Base-by-base conservation (phyloP, 768 basidiomycete species). In the Strobilomyces dryophilus region DNA sequence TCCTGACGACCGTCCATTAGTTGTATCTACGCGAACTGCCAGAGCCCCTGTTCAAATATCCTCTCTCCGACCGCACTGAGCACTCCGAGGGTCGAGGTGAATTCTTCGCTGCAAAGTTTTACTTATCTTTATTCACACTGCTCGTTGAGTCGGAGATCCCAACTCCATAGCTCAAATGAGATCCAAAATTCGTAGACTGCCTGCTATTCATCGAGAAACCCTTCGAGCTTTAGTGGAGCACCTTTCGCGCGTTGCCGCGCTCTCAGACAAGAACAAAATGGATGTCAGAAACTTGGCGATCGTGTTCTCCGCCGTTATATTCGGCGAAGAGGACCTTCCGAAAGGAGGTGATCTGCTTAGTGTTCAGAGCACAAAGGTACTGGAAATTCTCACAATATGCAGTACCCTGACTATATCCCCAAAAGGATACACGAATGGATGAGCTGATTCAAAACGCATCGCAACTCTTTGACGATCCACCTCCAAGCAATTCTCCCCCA, bases 271-370 rank as follows among this genome's bases (percentile, higher is more conserved):
- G 65, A 97, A 95, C 66, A 95, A 95, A 71, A 97, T 97, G 94
- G 94, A 93, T 61, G 76, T 85, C 4, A 92, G 87, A 75, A 97
- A 95, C 64, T 74, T 97, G 21, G 90, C 92, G 4, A 94, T 97
- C 44, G 85, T 94, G 4, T 95, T 95, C 71, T 87, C 88, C 18
- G 77, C 84, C 9, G 91, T 92, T 21, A 82, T 97, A 44, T 94
- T 97, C 59, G 93, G 93, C 7, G 92, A 95, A 68, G 93, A 97
- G 56, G 91, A 95, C 56, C 77, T 92, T 52, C 85, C 89, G 4
- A 89, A 88, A 66, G 82, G 76, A 35, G 83, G 79, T 0, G 89
- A 93, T 64, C 75, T 94, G 17, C 72, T 95, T 20, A 86, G 74
- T 51, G 79, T 94, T n/a, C 84, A 88, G 61, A 75, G 76, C 15